These are phyloP conservation scores for Colletotrichum sidae DNA, from an alignment of 2,329 filamentous ascomycete species.

Conservation along the genomic window DNA sequence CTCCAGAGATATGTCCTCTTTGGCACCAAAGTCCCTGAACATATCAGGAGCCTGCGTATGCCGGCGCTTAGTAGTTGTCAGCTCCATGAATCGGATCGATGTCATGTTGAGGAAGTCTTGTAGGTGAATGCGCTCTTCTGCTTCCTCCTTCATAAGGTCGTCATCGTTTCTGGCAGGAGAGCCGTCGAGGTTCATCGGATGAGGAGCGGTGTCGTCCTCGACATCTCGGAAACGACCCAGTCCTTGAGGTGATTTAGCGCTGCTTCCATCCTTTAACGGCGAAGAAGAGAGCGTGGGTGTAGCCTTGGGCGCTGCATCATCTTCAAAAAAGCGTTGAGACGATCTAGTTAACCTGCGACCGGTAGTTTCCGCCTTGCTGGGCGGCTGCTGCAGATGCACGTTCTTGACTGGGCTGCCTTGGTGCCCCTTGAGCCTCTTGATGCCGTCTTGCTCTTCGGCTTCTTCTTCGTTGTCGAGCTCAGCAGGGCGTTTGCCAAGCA, in stretches of 20 bases:
- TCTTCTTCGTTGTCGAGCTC: conserved; percentile 77
- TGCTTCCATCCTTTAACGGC: conserved; percentile 55
- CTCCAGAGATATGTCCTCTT: conserved; percentile 73
- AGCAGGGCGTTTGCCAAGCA: conserved; percentile 79
- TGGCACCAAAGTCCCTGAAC: conserved; percentile 56
- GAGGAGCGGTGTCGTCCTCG: conserved; percentile 57
- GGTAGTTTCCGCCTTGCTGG: conserved; percentile 73
- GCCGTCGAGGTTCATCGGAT: conserved; percentile 58
- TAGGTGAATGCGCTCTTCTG: conserved; percentile 77
- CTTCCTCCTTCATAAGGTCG: conserved; percentile 60
- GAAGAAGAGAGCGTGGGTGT: conserved; percentile 59
- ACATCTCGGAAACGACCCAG: conserved; percentile 67
- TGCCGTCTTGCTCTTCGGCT: conserved; percentile 67
- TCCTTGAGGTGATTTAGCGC: conserved; percentile 66
- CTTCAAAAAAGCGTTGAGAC: conserved; percentile 58
- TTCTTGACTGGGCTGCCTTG: conserved; percentile 83
- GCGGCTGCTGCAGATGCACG: conserved; percentile 75
- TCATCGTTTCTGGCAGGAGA: conserved; percentile 52
- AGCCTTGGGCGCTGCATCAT: conserved; percentile 46
- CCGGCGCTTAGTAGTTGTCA: conserved; percentile 94
- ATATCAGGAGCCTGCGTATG: conserved; percentile 78
- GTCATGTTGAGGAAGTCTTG: conserved; percentile 96
- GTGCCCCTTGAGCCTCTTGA: conserved; percentile 78
- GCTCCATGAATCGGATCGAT: conserved; percentile 97
- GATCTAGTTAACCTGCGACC: conserved; percentile 69